These are phyloP conservation scores for Acanthamoeba rhysodes DNA, from an alignment of 208 protist genomes.

Conservation along the genomic window DNA sequence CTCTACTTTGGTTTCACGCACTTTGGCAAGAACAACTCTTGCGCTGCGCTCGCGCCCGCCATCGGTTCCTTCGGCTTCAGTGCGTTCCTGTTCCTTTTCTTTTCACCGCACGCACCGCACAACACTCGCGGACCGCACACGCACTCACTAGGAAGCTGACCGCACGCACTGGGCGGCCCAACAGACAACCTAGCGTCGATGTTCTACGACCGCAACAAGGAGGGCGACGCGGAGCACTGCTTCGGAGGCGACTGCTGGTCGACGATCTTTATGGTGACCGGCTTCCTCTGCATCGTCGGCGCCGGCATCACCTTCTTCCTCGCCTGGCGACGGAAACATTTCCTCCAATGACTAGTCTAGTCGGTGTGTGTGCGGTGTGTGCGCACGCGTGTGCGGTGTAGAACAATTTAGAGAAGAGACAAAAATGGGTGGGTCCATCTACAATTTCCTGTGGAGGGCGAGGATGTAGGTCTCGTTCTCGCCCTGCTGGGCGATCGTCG, in stretches of 20 bases:
- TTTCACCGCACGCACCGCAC: too few relatives aligned
- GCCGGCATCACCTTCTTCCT: conserved; percentile 28
- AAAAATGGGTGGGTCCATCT: background rate
- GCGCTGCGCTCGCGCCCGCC: background rate
- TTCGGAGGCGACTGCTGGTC: conserved; percentile 31
- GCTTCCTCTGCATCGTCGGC: conserved; percentile 33
- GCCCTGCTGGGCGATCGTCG: background rate
- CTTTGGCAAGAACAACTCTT: conserved; percentile 23
- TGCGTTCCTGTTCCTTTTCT: background rate
- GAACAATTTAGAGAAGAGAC: too few relatives aligned
- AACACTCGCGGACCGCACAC: too few relatives aligned
- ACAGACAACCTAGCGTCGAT: conserved; percentile 7
- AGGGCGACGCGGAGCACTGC: conserved; percentile 33
- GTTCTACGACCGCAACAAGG: conserved; percentile 55
- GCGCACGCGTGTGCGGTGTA: too few relatives aligned
- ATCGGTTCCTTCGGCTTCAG: conserved; percentile 48
- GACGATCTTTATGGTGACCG: conserved; percentile 64
- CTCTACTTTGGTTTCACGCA: conserved; percentile 26
- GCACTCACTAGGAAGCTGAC: too few relatives aligned
- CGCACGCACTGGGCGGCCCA: background rate
- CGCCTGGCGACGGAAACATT: background rate
- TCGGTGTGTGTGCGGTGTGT: background rate
- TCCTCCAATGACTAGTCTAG: background rate
- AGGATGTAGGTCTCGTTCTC: conserved; percentile 12
- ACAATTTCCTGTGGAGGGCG: background rate